Base-by-base conservation (phyloP, 169 alveolate species). In the Cryptosporidium ubiquitum region DNA sequence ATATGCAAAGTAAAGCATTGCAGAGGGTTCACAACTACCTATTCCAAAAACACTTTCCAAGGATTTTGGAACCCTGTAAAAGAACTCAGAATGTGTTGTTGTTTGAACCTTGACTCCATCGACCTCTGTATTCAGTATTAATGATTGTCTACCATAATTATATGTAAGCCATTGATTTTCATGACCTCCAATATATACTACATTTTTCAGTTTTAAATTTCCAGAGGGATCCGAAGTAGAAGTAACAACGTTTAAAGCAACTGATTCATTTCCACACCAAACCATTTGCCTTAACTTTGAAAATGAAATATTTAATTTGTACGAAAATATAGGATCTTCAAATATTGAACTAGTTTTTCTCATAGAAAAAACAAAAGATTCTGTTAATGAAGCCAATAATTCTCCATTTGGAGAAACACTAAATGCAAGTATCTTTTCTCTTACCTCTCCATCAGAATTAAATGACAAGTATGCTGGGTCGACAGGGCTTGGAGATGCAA, bases 261-360 rank as follows among this genome's bases (percentile, higher is more conserved):
- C 66, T 20, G 94, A 93, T 73, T 93, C 95, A 86, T 93, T 93
- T 29, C 95, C 95, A 84, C 94, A 91, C 95, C 95, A 93, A 26
- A 85, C 94, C 66, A 93, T 75, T 73, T 93, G 94, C 29, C 60
- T 91, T 39, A 91, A 68, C 49, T 79, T 92, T 3, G 68, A 35
- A 64, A 79, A 61, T 26, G 74, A 35, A 1, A 79, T 58, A 64
- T 64, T 52, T 1, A 79, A n/a, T 26, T 64, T 79, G 52, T 68
- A 79, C 40, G 89, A 79, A 29, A 79, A 61, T 37, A 79, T 14
- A 3, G 89, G 89, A 2, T 79, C 68, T 40, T 58, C 89, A 79
- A 79, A 79, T 60, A 79, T 79, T 5, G 39, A 26, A 39, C 26
- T 79, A 29, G 89, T 79, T 29, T 37, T 79, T 42, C 64, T 58